phyloP scores from a whole-genome alignment of 108 stramenopile species.

The Skeletonema costatum region DNA sequence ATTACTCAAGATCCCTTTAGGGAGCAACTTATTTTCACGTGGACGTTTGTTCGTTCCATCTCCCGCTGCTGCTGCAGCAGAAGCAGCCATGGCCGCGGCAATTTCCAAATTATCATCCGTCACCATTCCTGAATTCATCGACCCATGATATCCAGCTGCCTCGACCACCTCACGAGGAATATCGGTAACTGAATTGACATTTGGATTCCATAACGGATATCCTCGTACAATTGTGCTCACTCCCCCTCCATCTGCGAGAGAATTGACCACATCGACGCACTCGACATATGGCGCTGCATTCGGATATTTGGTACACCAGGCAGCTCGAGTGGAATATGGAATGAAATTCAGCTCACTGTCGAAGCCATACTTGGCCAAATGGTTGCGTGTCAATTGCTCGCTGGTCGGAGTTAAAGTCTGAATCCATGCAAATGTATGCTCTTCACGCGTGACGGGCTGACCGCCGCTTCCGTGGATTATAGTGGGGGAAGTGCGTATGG shows the following conservation, averaged over 20 bases:
- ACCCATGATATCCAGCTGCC: neutral
- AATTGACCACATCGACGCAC: neutral
- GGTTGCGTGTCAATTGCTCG: neutral
- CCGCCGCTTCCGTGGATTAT: neutral
- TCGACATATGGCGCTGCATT: conserved; percentile 13
- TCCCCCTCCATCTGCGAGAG: neutral
- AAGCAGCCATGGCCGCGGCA: neutral
- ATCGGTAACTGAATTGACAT: neutral
- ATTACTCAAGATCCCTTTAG: neutral
- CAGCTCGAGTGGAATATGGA: conserved; percentile 10
- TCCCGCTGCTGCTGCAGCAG: neutral
- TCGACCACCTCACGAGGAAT: conserved; percentile 20
- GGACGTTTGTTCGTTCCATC: neutral
- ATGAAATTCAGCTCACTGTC: neutral
- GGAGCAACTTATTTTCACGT: neutral
- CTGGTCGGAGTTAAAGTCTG: neutral
- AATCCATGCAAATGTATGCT: conserved; percentile 22
- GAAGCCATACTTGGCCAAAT: conserved; percentile 13
- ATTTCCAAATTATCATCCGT: neutral
- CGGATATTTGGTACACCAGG: conserved; percentile 13
- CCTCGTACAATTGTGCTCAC: neutral
- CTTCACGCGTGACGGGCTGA: neutral
- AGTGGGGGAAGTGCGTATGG: conserved; percentile 1
- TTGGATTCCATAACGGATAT: conserved; percentile 12
- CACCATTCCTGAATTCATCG: neutral